Conservation (phyloP, 2,329 filamentous ascomycete species). For the Niveomyces coronatus region DNA sequence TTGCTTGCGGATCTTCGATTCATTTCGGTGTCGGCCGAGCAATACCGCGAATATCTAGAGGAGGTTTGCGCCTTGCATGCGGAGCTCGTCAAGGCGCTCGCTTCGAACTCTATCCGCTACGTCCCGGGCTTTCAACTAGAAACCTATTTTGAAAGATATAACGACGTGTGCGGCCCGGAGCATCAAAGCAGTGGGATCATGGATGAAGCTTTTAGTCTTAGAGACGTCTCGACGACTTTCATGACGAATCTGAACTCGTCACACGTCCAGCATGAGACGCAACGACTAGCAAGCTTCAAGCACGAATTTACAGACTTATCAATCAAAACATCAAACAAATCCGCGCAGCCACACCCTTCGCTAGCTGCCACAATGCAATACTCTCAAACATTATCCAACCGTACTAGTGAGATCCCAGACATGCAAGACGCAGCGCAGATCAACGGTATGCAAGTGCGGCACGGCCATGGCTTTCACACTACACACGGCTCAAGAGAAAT, state of each 20-base stretch:
- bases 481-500: no score
- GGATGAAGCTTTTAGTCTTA: conserved; percentile 61
- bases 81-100: conserved; percentile 65
- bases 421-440: no score
- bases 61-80: conserved; percentile 68
- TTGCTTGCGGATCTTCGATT: conserved; percentile 66
- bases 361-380: no score
- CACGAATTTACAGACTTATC: conserved; percentile 35
- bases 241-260: conserved; percentile 44
- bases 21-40: conserved; percentile 67
- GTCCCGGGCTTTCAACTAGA: conserved; percentile 75
- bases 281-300: conserved; percentile 34
- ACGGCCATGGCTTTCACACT: no score
- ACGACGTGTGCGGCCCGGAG: conserved; percentile 43
- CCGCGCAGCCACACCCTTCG: no score
- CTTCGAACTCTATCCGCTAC: conserved; percentile 56
- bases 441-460: no score
- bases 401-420: no score
- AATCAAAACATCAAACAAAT: no score
- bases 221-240: conserved; percentile 54
- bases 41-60: conserved; percentile 71
- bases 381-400: no score
- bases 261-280: conserved; percentile 35
- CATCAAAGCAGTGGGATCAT: conserved; percentile 57
- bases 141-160: conserved; percentile 78